These are phyloP conservation scores for Lagerstroemia speciosa DNA, from an alignment of 345 rosid species.

Conservation along the genomic window DNA sequence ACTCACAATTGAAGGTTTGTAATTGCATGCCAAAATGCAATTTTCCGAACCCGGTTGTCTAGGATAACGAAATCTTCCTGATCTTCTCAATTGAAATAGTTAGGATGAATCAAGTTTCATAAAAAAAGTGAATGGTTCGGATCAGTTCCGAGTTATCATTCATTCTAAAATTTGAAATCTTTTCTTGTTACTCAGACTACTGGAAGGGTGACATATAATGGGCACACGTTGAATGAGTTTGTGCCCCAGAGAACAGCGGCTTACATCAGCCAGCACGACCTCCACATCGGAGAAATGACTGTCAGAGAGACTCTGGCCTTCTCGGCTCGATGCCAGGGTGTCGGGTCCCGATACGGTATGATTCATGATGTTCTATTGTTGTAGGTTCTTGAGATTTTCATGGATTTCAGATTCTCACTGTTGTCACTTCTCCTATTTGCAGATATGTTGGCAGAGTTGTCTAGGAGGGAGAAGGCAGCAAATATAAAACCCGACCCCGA, in stretches of 20 bases:
- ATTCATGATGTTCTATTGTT: not conserved
- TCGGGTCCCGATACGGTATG: slow-evolving; percentile 47
- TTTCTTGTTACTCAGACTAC: slow-evolving; percentile 18
- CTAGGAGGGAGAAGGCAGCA: slow-evolving; percentile 36
- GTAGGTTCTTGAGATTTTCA: not conserved
- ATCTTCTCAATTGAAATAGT: too few species aligned
- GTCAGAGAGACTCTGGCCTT: slow-evolving; percentile 83
- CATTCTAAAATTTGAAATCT: not conserved
- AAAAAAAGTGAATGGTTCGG: too few species aligned
- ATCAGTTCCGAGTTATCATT: not conserved
- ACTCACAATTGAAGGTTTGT: slow-evolving; percentile 12
- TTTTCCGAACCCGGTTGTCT: not conserved
- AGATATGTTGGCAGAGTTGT: slow-evolving; percentile 36
- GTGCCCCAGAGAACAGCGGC: slow-evolving; percentile 42
- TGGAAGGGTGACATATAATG: slow-evolving; percentile 44
- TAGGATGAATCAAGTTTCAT: not conserved
- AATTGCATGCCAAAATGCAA: too few species aligned
- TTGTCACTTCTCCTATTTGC: slow-evolving; percentile 4
- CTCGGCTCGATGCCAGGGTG: slow-evolving; percentile 77
- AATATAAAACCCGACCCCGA: slow-evolving; percentile 37
- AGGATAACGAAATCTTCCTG: too few species aligned
- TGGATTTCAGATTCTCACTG: not conserved
- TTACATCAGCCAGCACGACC: slow-evolving; percentile 69
- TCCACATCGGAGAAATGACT: slow-evolving; percentile 74
- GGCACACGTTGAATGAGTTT: slow-evolving; percentile 35